Conservation (phyloP, 441 rosid genomes). For the Syzygium syzygioides region DNA sequence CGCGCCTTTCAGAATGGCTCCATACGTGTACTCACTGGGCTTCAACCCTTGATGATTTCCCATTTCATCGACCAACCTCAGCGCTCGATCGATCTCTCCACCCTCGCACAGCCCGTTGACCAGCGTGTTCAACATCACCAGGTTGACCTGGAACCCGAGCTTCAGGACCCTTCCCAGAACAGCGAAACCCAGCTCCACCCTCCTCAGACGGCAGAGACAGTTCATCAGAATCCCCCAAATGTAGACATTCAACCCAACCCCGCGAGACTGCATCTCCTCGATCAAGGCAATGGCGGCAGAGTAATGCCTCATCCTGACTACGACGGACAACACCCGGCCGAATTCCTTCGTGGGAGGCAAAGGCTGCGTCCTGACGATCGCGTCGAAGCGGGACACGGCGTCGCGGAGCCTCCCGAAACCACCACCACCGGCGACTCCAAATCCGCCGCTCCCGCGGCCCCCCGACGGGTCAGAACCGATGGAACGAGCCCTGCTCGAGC, state of each 20-base stretch:
- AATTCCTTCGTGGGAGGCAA: background rate
- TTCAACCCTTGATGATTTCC: background rate
- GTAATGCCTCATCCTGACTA: background rate
- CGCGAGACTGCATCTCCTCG: background rate
- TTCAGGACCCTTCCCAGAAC: background rate
- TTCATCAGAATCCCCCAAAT: background rate
- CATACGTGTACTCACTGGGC: background rate
- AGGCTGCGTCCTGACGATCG: background rate
- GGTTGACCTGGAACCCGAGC: background rate
- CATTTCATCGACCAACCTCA: background rate
- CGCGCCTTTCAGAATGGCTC: background rate
- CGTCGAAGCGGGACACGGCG: background rate
- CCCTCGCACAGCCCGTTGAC: background rate
- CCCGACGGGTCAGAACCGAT: background rate
- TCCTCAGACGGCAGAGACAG: background rate
- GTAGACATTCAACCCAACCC: background rate
- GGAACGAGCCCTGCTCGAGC: background rate
- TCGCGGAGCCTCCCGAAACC: background rate
- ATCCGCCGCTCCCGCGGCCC: background rate
- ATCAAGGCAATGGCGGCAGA: background rate
- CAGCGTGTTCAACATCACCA: background rate
- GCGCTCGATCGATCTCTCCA: background rate
- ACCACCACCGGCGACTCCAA: background rate
- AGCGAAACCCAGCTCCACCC: background rate
- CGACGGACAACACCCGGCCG: background rate